Percentiles rank a stretch among this genome's conserved stretches.
Evolutionary conservation across 805 yeast genomes (phyloP).

Genomic region (Cephaloascus fragrans): DNA sequence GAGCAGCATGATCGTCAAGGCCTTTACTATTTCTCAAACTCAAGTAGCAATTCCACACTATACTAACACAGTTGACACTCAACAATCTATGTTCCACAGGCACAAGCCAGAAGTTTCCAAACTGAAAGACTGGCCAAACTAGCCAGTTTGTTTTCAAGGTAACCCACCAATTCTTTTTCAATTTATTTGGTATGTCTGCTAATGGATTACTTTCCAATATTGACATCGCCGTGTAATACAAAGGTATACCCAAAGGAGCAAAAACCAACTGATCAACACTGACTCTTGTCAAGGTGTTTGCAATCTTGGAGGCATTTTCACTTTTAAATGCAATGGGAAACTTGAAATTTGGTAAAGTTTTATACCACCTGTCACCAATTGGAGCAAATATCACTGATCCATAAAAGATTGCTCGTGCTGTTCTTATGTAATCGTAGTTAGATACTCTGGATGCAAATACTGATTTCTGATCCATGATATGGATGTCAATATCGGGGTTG

Average conservation of each 20-base stretch:
- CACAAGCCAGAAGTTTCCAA: slow-evolving; percentile 62
- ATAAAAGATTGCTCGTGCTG: slow-evolving; percentile 54
- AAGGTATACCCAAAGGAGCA: slow-evolving; percentile 72
- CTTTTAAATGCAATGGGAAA: slow-evolving; percentile 17
- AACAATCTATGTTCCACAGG: slow-evolving; percentile 66
- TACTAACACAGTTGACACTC: slow-evolving; percentile 59
- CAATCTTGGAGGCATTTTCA: slow-evolving; percentile 2
- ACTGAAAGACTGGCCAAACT: slow-evolving; percentile 88
- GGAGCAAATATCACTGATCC: slow-evolving; percentile 74
- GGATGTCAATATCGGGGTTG: slow-evolving; percentile 3
- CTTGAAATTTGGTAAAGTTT: slow-evolving; percentile 31
- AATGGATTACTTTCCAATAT: slow-evolving; percentile 45
- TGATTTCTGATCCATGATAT: neutral
- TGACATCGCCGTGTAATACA: slow-evolving; percentile 63
- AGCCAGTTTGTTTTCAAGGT: slow-evolving; percentile 71
- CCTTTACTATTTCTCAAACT: slow-evolving; percentile 45
- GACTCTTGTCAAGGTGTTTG: slow-evolving; percentile 39
- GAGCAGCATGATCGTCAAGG: slow-evolving; percentile 14
- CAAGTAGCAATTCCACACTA: slow-evolving; percentile 78
- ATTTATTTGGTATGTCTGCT: slow-evolving; percentile 27
- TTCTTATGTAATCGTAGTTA: slow-evolving; percentile 42
- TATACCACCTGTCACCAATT: slow-evolving; percentile 65
- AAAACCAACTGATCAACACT: slow-evolving; percentile 63
- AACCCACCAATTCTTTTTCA: slow-evolving; percentile 46
- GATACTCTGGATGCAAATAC: slow-evolving; percentile 1